A percentile compares a stretch with the other conserved stretches of the same genome.
These are phyloP conservation scores for Ophiostoma triangulosporum DNA, from an alignment of 2,329 filamentous ascomycete species.

Conservation along the genomic window DNA sequence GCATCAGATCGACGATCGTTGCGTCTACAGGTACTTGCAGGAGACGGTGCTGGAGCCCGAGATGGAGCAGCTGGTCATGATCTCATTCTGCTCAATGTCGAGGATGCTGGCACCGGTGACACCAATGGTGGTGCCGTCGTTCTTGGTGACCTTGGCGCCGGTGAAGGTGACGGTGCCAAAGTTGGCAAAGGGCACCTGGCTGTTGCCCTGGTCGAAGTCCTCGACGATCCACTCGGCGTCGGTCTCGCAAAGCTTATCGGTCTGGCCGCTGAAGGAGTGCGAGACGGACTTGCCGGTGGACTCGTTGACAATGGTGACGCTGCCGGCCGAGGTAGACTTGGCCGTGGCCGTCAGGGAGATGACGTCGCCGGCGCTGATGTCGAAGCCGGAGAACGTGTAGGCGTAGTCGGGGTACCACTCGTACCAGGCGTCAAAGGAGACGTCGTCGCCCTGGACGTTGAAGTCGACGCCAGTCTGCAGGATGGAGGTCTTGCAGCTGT, in stretches of 20 bases:
- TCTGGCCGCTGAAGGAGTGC: slow-evolving; percentile 27
- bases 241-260: slow-evolving; percentile 16
- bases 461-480: slow-evolving; percentile 20
- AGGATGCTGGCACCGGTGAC: slow-evolving; percentile 28
- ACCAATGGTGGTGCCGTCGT: slow-evolving; percentile 20
- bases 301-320: slow-evolving; percentile 15
- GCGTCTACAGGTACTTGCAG: slow-evolving; percentile 30
- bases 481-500: slow-evolving; percentile 17
- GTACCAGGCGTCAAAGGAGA: slow-evolving; percentile 19
- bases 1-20: too few relatives aligned
- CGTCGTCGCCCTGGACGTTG: slow-evolving; percentile 3
- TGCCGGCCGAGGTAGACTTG: slow-evolving; percentile 21
- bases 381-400: slow-evolving; percentile 17
- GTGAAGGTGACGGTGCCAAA: slow-evolving; percentile 28
- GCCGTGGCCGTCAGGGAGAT: slow-evolving; percentile 21
- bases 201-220: slow-evolving; percentile 16
- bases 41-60: slow-evolving; percentile 13
- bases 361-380: slow-evolving; percentile 19
- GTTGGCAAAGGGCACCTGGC: slow-evolving; percentile 17
- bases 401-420: slow-evolving; percentile 21
- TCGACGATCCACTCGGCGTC: slow-evolving; percentile 22
- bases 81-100: slow-evolving; percentile 14
- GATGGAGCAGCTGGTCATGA: slow-evolving; percentile 15
- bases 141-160: slow-evolving; percentile 22
- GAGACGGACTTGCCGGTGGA: slow-evolving; percentile 33